These are phyloP conservation scores for Populus euphratica DNA, from an alignment of 345 rosid genomes.

Conservation along the genomic window DNA sequence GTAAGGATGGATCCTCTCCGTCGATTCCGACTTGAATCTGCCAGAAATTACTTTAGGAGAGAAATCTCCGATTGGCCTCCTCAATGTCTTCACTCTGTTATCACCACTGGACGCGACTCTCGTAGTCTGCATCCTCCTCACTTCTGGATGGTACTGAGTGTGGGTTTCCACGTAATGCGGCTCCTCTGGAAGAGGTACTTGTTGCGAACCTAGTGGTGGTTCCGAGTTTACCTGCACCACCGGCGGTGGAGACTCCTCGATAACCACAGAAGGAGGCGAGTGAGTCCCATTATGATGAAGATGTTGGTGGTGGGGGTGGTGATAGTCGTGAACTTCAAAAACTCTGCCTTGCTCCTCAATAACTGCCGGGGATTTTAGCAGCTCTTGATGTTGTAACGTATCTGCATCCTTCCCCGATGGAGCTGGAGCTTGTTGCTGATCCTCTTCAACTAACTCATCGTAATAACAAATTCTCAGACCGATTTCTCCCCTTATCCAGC, in stretches of 20 bases:
- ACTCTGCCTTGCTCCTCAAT: constrained; percentile 59
- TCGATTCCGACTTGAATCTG: constrained; percentile 27
- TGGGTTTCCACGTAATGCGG: constrained; percentile 10
- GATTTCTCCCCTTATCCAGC: constrained; percentile 90
- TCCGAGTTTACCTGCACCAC: constrained; percentile 12
- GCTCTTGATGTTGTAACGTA: constrained; percentile 34
- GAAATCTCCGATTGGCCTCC: constrained; percentile 55
- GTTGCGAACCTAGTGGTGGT: constrained; percentile 4
- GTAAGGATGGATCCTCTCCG: constrained; percentile 55
- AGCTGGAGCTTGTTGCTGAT: constrained; percentile 26
- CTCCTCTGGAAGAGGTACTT: constrained; percentile 21
- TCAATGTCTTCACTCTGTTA: constrained; percentile 55
- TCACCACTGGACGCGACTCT: constrained; percentile 27
- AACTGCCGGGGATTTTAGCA: constrained; percentile 30
- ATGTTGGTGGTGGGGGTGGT: background rate
- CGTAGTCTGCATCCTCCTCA: constrained; percentile 65
- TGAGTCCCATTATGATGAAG: constrained; percentile 24
- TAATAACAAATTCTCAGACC: constrained; percentile 72
- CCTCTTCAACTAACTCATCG: constrained; percentile 58
- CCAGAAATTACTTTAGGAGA: constrained; percentile 65
- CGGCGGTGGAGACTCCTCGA: constrained; percentile 58
- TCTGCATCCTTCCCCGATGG: constrained; percentile 17
- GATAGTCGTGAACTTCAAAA: constrained; percentile 33
- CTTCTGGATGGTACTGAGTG: constrained; percentile 41
- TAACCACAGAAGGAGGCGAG: constrained; percentile 48